Base-by-base conservation (phyloP, 495 filamentous ascomycete species). In the Talaromyces trachyspermus region DNA sequence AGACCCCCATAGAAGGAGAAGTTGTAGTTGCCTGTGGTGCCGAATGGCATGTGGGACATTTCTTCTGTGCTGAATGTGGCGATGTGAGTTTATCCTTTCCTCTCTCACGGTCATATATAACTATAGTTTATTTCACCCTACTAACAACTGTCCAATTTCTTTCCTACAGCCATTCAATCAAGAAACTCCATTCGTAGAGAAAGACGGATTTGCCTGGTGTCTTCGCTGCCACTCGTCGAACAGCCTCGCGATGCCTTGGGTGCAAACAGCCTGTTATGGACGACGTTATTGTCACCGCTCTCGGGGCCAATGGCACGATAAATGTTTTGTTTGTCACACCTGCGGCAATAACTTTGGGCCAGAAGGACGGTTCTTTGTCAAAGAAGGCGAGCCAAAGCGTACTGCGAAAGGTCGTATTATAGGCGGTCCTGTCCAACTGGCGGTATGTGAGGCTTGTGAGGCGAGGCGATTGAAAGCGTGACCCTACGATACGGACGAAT, bases 131-230 rank as follows among this genome's bases (percentile, higher is more conserved):
- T 19, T 11, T 12, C 15, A n/a, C 2, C 2, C 17, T 19, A 19
- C 35, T 36, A 9, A 40, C 24, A n/a, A n/a, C n/a, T n/a, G n/a
- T n/a, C n/a, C n/a, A n/a, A 23, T 41, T 6, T 22, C 43, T 2
- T 5, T 54, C 40, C 52, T 36, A 45, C 48, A 79, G 67, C 89
- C 90, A 14, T 96, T 96, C 62, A 84, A 84, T 59, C 70, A 74
- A 12, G 71, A 77, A 30, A 90, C 81, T 43, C 89, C 89, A 39
- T 92, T 95, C 61, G 92, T 99, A 18, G 94, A 99, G 63, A 95
- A 94, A 63, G 91, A 97, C 53, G 91, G 91, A n/a, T 97, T 94
- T 68, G 92, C 92, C 25, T 99, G 94, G 94, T 99, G 92, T 63
- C 78, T 97, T 12, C 72, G 73, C 26, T 99, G 92, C 63, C 90